These are phyloP conservation scores for Conringia planisiliqua DNA, from an alignment of 345 rosid species.

Conservation along the genomic window DNA sequence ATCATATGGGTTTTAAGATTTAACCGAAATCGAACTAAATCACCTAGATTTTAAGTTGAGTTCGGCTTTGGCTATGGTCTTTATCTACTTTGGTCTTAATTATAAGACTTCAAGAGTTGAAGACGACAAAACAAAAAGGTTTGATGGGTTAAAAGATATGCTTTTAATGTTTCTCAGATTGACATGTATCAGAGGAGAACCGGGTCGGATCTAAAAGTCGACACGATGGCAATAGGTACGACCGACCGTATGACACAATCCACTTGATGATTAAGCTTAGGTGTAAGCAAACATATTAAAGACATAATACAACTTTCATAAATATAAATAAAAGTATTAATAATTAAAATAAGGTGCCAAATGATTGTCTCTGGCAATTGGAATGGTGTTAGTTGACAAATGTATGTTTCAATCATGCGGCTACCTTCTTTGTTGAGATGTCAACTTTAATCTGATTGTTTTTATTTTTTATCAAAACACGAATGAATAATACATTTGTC, in stretches of 20 bases:
- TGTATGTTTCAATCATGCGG: conserved; percentile 28
- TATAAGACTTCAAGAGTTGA: neutral
- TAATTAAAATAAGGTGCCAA: conserved; percentile 12
- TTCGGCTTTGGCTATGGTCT: neutral
- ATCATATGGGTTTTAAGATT: neutral
- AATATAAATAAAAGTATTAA: neutral
- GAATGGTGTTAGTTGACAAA: conserved; percentile 26
- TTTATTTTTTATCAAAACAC: neutral
- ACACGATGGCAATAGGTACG: neutral
- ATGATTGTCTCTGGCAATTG: conserved; percentile 21
- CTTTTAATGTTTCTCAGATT: neutral
- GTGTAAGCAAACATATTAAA: neutral
- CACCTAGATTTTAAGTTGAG: neutral
- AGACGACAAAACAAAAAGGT: neutral
- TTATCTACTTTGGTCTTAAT: neutral
- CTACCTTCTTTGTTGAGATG: conserved; percentile 29
- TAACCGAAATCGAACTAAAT: neutral
- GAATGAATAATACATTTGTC: conserved; percentile 11
- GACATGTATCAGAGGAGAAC: neutral
- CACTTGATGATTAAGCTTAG: conserved; percentile 6
- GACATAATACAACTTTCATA: neutral
- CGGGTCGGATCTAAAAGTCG: neutral
- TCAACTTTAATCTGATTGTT: conserved; percentile 14
- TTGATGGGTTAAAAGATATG: neutral
- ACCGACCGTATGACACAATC: conserved; percentile 1